phyloP scores from a whole-genome alignment of 768 basidiomycete genomes.

The Pulveroboletus frians region DNA sequence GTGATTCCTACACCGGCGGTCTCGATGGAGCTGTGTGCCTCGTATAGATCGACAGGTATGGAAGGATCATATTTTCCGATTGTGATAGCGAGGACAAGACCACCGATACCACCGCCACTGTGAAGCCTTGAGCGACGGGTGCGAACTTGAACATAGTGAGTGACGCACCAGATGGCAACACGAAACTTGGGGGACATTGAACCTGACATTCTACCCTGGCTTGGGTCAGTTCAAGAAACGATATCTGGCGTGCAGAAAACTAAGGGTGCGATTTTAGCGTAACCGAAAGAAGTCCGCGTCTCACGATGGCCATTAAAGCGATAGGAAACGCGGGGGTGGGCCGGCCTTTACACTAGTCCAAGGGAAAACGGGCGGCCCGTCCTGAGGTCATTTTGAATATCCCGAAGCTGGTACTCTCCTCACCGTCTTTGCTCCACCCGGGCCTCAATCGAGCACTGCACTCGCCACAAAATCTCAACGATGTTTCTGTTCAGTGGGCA shows the following conservation, averaged over 20 bases:
- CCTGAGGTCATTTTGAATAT: no score
- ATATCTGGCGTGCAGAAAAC: background rate
- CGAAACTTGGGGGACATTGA: slow-evolving; percentile 8
- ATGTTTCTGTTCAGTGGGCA: no score
- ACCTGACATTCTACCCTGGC: background rate
- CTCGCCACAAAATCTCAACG: no score
- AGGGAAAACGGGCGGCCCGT: no score
- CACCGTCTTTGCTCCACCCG: no score
- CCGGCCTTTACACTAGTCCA: no score
- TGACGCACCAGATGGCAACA: slow-evolving; percentile 19
- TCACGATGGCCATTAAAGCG: background rate
- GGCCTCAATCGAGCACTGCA: no score
- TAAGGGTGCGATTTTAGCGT: background rate
- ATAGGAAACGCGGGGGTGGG: background rate
- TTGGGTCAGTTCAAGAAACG: background rate
- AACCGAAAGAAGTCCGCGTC: background rate
- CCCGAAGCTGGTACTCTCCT: no score
- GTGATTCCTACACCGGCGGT: slow-evolving; percentile 39
- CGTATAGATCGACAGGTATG: slow-evolving; percentile 41
- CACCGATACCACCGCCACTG: slow-evolving; percentile 40
- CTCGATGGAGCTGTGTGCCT: slow-evolving; percentile 37
- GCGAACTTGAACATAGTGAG: background rate
- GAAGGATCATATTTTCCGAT: slow-evolving; percentile 29
- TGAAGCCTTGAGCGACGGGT: background rate
- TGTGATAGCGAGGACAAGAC: slow-evolving; percentile 38